phyloP scores from a whole-genome alignment of 768 basidiomycete genomes.

The Boletus barrowsii region DNA sequence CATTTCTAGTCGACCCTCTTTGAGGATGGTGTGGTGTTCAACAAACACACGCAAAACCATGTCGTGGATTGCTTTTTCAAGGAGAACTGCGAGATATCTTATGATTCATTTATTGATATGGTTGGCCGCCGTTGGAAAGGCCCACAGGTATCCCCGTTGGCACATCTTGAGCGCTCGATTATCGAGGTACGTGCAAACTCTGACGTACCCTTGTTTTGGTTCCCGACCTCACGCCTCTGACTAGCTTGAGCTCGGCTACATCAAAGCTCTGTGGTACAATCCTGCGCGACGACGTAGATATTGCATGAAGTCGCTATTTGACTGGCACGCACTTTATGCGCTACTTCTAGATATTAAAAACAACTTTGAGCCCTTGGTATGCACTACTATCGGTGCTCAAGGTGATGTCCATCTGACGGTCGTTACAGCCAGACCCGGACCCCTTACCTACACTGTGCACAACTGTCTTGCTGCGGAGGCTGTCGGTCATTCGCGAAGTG shows the following conservation, averaged over 20 bases:
- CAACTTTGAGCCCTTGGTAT: constrained; percentile 18
- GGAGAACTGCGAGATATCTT: constrained; percentile 59
- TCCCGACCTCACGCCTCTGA: not conserved
- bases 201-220: not conserved
- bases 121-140: constrained; percentile 40
- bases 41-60: constrained; percentile 49
- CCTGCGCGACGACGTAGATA: constrained; percentile 63
- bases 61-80: constrained; percentile 60
- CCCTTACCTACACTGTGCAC: constrained; percentile 23
- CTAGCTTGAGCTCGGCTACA: constrained; percentile 57
- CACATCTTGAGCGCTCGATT: constrained; percentile 39
- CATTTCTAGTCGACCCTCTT: constrained; percentile 53
- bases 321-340: constrained; percentile 68
- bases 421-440: constrained; percentile 24
- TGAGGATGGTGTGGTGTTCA: constrained; percentile 52
- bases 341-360: constrained; percentile 29
- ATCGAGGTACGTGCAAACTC: constrained; percentile 29
- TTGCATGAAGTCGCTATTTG: constrained; percentile 58
- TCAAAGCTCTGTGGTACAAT: constrained; percentile 65
- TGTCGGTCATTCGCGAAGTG: constrained; percentile 62
- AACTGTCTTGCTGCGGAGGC: constrained; percentile 54
- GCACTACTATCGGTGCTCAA: not conserved
- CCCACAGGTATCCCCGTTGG: constrained; percentile 35
- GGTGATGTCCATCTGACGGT: constrained; percentile 1
- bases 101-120: constrained; percentile 42